Percentiles rank a stretch among this genome's conserved stretches.
phyloP scores from a whole-genome alignment of 352 stramenopile species.

The Pythium oligandrum region DNA sequence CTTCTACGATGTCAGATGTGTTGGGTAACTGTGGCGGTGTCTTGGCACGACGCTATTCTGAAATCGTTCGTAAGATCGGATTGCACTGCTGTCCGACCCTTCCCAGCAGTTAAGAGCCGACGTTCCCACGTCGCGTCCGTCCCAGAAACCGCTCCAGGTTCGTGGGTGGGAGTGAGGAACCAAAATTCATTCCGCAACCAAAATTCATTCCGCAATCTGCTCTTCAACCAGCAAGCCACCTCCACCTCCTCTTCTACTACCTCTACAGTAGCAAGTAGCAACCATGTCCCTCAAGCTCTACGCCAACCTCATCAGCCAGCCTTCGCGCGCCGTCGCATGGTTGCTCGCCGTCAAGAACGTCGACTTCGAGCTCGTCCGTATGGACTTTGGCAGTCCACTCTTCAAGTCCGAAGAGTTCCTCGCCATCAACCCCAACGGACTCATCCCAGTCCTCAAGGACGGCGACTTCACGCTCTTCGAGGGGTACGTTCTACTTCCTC shows the following conservation, averaged over 20 bases:
- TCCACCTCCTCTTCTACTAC: background rate
- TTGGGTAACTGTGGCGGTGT: no score
- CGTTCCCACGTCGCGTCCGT: no score
- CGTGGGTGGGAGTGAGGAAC: no score
- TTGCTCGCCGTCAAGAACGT: conserved; percentile 38
- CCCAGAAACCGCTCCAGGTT: no score
- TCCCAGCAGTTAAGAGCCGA: no score
- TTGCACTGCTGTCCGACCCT: no score
- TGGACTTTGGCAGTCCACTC: conserved; percentile 2
- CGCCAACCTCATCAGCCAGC: conserved; percentile 19
- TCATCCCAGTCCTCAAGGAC: conserved; percentile 48
- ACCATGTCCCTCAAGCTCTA: conserved; percentile 18
- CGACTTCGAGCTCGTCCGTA: conserved; percentile 34
- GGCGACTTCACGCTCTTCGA: conserved; percentile 53
- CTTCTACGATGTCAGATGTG: no score
- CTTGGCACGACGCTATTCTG: no score
- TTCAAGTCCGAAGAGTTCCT: conserved; percentile 36
- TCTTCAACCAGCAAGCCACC: conserved; percentile 1
- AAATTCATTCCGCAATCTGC: conserved; percentile 13
- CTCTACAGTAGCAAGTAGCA: no score
- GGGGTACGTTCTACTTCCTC: conserved; percentile 18
- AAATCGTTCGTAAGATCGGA: no score
- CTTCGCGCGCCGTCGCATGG: conserved; percentile 24
- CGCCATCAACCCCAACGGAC: conserved; percentile 42
- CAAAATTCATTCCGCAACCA: no score